phyloP scores from a whole-genome alignment of 441 rosid species.

The Omphalea diandra region DNA sequence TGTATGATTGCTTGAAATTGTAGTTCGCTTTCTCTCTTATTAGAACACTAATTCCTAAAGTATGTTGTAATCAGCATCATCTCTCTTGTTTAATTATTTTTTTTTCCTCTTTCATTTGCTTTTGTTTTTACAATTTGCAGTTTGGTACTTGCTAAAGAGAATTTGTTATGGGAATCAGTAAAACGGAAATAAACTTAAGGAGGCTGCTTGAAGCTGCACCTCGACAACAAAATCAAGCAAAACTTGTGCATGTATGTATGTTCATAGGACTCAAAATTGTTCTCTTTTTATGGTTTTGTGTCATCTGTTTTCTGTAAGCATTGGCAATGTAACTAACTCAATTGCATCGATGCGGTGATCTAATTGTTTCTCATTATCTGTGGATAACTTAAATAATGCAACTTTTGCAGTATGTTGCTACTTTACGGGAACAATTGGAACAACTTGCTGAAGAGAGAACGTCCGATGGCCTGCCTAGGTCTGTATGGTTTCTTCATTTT shows the following conservation, averaged over 20 bases:
- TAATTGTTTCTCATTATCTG: background rate
- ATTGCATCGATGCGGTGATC: background rate
- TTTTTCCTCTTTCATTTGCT: no score
- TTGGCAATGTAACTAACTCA: background rate
- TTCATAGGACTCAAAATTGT: background rate
- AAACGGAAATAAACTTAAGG: constrained; percentile 70
- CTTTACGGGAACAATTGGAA: constrained; percentile 72
- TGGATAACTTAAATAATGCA: constrained; percentile 4
- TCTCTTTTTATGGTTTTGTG: background rate
- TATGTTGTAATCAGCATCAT: no score
- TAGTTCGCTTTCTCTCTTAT: no score
- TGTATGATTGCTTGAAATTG: no score
- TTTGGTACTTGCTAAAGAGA: background rate
- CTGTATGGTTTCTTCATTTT: constrained; percentile 9
- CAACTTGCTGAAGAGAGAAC: constrained; percentile 71
- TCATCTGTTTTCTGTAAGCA: background rate
- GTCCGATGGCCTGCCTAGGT: constrained; percentile 76
- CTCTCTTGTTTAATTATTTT: no score
- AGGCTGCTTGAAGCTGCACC: constrained; percentile 80
- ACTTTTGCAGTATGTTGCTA: constrained; percentile 70
- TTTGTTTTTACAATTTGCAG: no score
- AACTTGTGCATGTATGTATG: constrained; percentile 81
- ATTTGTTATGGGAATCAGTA: constrained; percentile 57
- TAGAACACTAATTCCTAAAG: no score
- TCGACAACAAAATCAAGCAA: constrained; percentile 64